Percentiles rank a stretch among this genome's conserved stretches.
These are phyloP conservation scores for Colletotrichum neosansevieriae DNA, from an alignment of 2,329 filamentous ascomycete species.

Conservation along the genomic window DNA sequence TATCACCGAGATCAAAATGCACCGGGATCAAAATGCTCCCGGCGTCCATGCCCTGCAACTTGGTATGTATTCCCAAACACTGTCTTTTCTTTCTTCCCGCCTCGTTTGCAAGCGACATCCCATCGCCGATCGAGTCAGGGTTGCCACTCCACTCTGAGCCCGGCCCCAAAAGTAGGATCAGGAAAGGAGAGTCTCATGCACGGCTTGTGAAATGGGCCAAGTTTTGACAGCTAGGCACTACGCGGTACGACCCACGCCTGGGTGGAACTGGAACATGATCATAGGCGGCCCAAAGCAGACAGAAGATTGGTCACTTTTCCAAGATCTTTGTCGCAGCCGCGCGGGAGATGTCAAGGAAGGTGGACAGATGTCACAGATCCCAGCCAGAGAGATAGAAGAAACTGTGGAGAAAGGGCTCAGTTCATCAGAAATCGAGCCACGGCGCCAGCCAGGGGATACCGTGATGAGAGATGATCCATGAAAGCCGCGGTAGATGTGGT, in stretches of 20 bases:
- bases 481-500: constrained; percentile 15
- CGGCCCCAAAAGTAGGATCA: constrained; percentile 5
- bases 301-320: constrained; percentile 11
- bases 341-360: constrained; percentile 35
- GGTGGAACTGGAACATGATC: constrained; percentile 3
- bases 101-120: neutral
- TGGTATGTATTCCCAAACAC: neutral
- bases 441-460: too few relatives aligned
- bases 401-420: constrained; percentile 14
- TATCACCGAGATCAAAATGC: constrained; percentile 13
- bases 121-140: constrained; percentile 34
- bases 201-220: constrained; percentile 11
- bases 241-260: neutral
- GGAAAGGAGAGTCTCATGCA: constrained; percentile 21
- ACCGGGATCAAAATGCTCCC: constrained; percentile 20
- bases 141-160: constrained; percentile 11
- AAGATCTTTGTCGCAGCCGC: constrained; percentile 28
- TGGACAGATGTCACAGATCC: constrained; percentile 15
- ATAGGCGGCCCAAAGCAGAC: too few relatives aligned
- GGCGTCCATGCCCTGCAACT: constrained; percentile 2
- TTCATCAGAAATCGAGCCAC: constrained; percentile 28
- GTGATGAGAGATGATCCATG: neutral
- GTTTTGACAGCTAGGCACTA: neutral
- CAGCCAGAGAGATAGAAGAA: neutral
- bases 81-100: neutral